Evolutionary conservation across 2,329 filamentous ascomycete species (phyloP).

Genomic region (Ophiostoma quercus): DNA sequence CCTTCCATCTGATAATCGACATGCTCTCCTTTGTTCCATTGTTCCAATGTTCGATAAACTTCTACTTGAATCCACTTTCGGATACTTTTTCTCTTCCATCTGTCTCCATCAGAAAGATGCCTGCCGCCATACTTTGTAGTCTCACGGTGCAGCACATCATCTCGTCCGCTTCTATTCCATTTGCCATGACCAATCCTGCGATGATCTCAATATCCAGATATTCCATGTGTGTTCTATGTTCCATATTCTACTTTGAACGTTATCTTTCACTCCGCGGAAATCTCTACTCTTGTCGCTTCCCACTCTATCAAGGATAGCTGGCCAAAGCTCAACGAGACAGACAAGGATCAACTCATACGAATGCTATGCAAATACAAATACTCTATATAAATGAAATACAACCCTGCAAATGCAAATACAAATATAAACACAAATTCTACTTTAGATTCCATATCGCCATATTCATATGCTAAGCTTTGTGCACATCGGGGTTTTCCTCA

Average conservation of each 20-base stretch:
- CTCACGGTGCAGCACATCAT: background rate
- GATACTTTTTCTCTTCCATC: background rate
- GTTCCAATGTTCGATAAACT: background rate
- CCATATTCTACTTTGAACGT: background rate
- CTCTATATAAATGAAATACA: no score
- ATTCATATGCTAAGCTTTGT: background rate
- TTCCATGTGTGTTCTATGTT: background rate
- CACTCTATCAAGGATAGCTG: background rate
- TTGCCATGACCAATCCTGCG: background rate
- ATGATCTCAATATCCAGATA: background rate
- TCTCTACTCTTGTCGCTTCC: background rate
- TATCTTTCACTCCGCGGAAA: background rate
- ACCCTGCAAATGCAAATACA: no score
- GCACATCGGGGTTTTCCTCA: background rate
- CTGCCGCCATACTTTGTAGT: background rate
- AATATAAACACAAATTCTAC: background rate
- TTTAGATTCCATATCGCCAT: background rate
- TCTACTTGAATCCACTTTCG: background rate
- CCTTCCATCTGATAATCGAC: constrained; percentile 1
- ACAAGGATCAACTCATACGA: background rate
- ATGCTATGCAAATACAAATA: no score
- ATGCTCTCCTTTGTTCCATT: background rate
- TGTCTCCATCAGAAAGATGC: background rate
- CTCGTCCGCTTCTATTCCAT: background rate
- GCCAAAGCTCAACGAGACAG: background rate